Percentiles rank a stretch among this genome's conserved stretches.
Evolutionary conservation across 139 green algal genomes (phyloP).

Genomic region (Micractinium sp.): DNA sequence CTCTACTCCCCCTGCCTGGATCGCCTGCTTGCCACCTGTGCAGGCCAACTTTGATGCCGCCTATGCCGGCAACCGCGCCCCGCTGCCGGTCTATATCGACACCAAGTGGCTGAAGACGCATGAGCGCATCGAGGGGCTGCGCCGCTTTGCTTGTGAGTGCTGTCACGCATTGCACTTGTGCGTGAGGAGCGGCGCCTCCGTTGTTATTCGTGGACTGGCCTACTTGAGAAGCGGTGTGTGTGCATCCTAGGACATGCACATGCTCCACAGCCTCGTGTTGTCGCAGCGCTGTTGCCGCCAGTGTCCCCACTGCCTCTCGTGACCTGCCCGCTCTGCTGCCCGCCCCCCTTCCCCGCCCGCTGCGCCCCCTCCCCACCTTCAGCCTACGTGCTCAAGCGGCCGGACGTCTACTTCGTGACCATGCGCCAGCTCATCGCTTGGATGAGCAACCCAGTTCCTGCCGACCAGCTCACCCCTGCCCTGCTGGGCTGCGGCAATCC

Average conservation of each 20-base stretch:
- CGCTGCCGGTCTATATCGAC: slow-evolving; percentile 33
- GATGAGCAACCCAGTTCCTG: slow-evolving; percentile 3
- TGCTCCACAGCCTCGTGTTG: too few species aligned
- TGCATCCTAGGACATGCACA: too few species aligned
- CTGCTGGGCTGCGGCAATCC: not conserved
- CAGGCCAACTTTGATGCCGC: not conserved
- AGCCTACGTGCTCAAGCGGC: not conserved
- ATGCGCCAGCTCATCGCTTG: slow-evolving; percentile 17
- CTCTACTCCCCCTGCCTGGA: too few species aligned
- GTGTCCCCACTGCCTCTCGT: too few species aligned
- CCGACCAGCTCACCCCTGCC: not conserved
- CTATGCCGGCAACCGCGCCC: slow-evolving; percentile 29
- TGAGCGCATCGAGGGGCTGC: not conserved
- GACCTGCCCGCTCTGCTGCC: too few species aligned
- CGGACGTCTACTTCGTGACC: slow-evolving; percentile 7
- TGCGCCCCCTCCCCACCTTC: not conserved
- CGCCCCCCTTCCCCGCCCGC: not conserved
- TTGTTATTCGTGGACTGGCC: too few species aligned
- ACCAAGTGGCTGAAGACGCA: not conserved
- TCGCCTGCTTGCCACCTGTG: not conserved
- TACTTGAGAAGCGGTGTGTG: too few species aligned
- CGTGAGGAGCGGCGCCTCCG: too few species aligned
- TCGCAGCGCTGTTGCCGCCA: too few species aligned
- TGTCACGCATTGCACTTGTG: too few species aligned
- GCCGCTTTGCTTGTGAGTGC: not conserved